These are phyloP conservation scores for Scleromitrula shiraiana DNA, from an alignment of 2,329 filamentous ascomycete genomes.

Conservation along the genomic window DNA sequence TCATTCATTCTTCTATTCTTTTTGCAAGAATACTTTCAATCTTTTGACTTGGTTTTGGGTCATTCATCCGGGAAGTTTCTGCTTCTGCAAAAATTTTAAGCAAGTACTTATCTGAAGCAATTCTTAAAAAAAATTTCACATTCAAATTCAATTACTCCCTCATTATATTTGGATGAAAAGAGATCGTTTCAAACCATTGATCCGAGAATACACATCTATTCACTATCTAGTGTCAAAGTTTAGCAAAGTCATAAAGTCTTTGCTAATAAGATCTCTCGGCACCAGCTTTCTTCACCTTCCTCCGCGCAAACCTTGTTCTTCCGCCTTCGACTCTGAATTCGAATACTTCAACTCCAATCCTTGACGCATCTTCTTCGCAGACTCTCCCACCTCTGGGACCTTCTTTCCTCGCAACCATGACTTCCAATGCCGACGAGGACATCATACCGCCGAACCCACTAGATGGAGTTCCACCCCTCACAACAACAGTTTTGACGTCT, in stretches of 20 bases:
- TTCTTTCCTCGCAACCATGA: conserved; percentile 32
- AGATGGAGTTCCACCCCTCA: conserved; percentile 52
- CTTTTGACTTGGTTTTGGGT: not conserved
- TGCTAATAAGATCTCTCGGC: conserved; percentile 5
- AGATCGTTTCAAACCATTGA: not conserved
- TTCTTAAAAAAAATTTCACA: not conserved
- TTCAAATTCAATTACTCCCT: no score
- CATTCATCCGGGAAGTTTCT: no score
- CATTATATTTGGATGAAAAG: no score
- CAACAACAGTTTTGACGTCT: conserved; percentile 47
- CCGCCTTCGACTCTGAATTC: conserved; percentile 42
- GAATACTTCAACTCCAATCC: conserved; percentile 55
- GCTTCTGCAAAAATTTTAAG: not conserved
- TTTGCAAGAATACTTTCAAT: not conserved
- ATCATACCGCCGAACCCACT: conserved; percentile 31
- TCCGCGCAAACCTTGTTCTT: conserved; percentile 72
- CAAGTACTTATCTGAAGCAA: not conserved
- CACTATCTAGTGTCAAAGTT: not conserved
- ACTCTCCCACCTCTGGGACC: conserved; percentile 31
- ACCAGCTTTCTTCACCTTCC: conserved; percentile 73
- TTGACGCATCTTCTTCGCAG: conserved; percentile 44
- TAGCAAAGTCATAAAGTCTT: not conserved
- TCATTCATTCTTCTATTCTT: not conserved
- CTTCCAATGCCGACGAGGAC: conserved; percentile 29
- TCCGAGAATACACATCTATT: not conserved